Evolutionary conservation across 1,284 basidiomycete species (phyloP), one percentile per base, ranked within the genome.

Genomic region (Boletus calvinii): DNA sequence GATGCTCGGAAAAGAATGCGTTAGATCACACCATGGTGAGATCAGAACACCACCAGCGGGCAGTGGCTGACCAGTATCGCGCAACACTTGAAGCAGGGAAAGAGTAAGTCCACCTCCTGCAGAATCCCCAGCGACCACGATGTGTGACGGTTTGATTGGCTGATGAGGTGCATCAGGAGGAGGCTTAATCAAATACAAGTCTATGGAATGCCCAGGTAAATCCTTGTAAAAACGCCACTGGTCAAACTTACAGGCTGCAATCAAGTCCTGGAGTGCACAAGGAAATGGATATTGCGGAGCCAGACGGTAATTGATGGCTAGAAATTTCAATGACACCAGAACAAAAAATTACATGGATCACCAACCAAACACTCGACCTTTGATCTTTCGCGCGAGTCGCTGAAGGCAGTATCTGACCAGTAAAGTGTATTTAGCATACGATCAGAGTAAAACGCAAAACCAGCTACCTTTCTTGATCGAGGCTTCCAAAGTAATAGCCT

Each of bases 261-360:
- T 65, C 43, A 85, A 75, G 69, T 97, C 94, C 64, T 96, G 92
- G 13, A 98, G 73, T 0, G 90, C 93, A 62, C 96, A 98, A 0
- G 96, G 96, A 72, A 98, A 99, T 0, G 96, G 96, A 60, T 95
- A 97, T 71, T 97, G 94, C 0, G 94, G 94, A 11, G 94, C 85
- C 37, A 94, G 82, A 37, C 94, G 81, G 67, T 97, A 97, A 63
- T 94, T 92, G 57, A 96, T 82, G 36, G 93, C 92, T 85, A 70
- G 57, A 35, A 40, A 30, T 44, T 2, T 50, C 22, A 48, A 34
- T 46, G 43, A 44, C 40, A 45, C 41, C 20, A 52, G 10, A 36
- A 13, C 1, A 36, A 17, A 4, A 4, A 4, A 30, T 22, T n/a
- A 34, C 29, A 24, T 24, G 32, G 32, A 46, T 36, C n/a, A 41